Conservation (phyloP, 805 yeast genomes). For the Metschnikowia koreensis region DNA sequence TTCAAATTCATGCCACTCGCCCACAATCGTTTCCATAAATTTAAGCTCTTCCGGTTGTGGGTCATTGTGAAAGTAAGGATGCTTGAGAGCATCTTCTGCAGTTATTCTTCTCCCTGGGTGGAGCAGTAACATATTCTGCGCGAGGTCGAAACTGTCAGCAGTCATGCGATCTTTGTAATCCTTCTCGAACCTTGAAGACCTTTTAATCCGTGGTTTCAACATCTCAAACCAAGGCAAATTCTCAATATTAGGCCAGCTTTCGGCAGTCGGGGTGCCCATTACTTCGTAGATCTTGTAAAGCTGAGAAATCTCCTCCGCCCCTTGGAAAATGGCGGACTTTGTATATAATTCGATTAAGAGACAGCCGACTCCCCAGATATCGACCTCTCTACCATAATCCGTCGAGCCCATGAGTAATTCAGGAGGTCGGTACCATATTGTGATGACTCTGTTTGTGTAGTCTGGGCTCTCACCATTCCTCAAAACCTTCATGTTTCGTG, state of each 20-base stretch:
- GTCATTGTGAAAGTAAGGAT: conserved; percentile 66
- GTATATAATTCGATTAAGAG: conserved; percentile 78
- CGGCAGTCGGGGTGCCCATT: conserved; percentile 81
- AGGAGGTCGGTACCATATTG: conserved; percentile 97
- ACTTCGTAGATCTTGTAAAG: conserved; percentile 69
- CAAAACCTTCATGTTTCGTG: conserved; percentile 66
- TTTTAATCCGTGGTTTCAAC: conserved; percentile 55
- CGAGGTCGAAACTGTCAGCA: conserved; percentile 60
- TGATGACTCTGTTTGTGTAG: conserved; percentile 92
- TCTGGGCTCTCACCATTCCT: conserved; percentile 58
- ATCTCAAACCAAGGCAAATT: conserved; percentile 91
- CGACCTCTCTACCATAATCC: conserved; percentile 85
- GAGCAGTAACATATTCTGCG: conserved; percentile 57
- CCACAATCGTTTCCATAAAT: conserved; percentile 54
- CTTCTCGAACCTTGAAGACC: conserved; percentile 28
- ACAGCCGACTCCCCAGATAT: conserved; percentile 97
- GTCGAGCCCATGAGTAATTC: conserved; percentile 90
- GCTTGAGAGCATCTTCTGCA: conserved; percentile 67
- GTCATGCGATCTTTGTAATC: conserved; percentile 42
- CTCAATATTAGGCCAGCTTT: conserved; percentile 76
- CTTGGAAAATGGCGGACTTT: conserved; percentile 77
- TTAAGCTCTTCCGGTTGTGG: conserved; percentile 63
- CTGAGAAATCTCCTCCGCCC: conserved; percentile 85
- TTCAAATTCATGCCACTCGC: conserved; percentile 98
- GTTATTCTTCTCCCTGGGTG: conserved; percentile 68